Evolutionary conservation across 352 stramenopile genomes (phyloP).

Genomic region (Phytophthora ohioensis): DNA sequence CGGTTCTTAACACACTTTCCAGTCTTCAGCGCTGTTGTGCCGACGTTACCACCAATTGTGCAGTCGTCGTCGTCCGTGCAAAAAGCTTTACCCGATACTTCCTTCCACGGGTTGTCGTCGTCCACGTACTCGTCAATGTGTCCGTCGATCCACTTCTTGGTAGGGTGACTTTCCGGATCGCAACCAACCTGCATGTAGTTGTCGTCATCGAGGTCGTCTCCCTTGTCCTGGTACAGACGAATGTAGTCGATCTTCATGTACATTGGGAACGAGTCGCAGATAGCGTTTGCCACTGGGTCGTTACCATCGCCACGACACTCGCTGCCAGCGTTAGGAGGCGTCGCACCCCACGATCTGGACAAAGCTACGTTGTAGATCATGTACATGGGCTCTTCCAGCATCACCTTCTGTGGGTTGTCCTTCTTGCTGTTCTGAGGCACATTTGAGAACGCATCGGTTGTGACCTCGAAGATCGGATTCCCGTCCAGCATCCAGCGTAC

Average conservation of each 20-base stretch:
- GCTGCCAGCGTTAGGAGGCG: conserved; percentile 50
- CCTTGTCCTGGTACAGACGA: conserved; percentile 72
- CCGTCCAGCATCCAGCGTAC: conserved; percentile 66
- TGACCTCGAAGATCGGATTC: conserved; percentile 66
- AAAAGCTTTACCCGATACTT: conserved; percentile 52
- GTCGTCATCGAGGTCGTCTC: conserved; percentile 39
- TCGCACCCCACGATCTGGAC: conserved; percentile 52
- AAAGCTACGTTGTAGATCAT: conserved; percentile 73
- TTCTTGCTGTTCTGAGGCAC: conserved; percentile 50
- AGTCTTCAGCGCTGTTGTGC: conserved; percentile 39
- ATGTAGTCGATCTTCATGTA: conserved; percentile 92
- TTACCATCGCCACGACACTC: conserved; percentile 64
- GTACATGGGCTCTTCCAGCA: conserved; percentile 74
- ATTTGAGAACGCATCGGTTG: conserved; percentile 51
- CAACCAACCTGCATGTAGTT: conserved; percentile 69
- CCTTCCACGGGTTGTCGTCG: conserved; percentile 53
- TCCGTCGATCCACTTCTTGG: conserved; percentile 74
- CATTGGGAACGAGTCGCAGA: conserved; percentile 84
- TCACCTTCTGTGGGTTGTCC: conserved; percentile 62
- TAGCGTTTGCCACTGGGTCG: conserved; percentile 54
- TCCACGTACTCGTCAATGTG: conserved; percentile 75
- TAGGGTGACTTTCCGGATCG: conserved; percentile 67
- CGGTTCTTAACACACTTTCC: conserved; percentile 56
- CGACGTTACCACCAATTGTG: conserved; percentile 51
- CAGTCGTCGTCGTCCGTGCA: conserved; percentile 59